phyloP scores from a whole-genome alignment of 2,329 filamentous ascomycete species.

The Boeremia exigua region DNA sequence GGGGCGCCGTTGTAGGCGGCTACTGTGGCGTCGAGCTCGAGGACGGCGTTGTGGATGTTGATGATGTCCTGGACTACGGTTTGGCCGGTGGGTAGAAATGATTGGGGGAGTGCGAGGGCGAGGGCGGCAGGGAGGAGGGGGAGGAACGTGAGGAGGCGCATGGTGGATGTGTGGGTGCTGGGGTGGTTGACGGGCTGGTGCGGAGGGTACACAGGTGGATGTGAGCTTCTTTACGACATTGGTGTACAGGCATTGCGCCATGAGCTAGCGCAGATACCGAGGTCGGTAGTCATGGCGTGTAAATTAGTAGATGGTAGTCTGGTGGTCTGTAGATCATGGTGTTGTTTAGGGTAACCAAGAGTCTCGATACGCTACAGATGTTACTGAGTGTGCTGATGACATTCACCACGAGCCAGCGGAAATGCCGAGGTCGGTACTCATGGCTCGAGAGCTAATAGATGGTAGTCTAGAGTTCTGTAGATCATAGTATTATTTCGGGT shows the following conservation, averaged over 20 bases:
- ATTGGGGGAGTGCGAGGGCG: constrained; percentile 1
- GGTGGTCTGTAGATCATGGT: not conserved
- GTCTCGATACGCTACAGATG: not conserved
- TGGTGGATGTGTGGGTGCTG: not conserved
- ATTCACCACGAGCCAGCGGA: not conserved
- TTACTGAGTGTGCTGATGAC: too few species aligned
- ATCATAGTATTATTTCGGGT: not conserved
- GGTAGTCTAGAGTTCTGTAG: not conserved
- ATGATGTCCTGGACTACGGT: constrained; percentile 21
- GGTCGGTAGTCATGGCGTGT: not conserved
- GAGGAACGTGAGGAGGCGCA: not conserved
- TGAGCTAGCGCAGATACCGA: not conserved
- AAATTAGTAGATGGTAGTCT: not conserved
- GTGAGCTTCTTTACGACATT: not conserved
- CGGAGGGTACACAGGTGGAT: not conserved
- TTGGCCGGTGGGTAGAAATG: constrained; percentile 16
- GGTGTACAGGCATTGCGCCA: not conserved
- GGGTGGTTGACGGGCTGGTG: not conserved
- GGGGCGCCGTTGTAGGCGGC: constrained; percentile 10
- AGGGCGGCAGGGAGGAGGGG: constrained; percentile 3
- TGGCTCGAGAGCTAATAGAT: not conserved
- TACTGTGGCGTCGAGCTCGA: constrained; percentile 17
- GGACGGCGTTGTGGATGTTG: constrained; percentile 26
- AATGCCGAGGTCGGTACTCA: not conserved
- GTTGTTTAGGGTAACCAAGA: not conserved